Evolutionary conservation across 768 basidiomycete genomes (phyloP), one percentile per base, ranked within the genome.

Genomic region (Boletellus ananas): DNA sequence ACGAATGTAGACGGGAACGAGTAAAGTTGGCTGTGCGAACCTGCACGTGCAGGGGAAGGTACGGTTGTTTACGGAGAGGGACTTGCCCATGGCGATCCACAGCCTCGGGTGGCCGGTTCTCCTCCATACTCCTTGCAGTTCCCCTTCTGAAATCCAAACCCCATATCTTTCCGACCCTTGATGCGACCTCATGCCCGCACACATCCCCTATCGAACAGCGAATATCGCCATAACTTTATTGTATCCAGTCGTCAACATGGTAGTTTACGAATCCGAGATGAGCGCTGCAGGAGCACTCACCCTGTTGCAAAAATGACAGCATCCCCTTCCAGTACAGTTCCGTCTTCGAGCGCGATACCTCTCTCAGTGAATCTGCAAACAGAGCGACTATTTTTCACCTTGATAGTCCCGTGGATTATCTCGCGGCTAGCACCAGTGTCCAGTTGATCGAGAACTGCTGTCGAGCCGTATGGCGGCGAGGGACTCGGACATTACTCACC

Each of bases 61-160:
- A 1, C n/a, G 8, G 36, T 27, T 10, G 11, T 6, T 33, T 20
- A 20, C 12, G 11, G 47, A 36, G 47, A 36, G 49, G 38, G 17
- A 47, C 61, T 43, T 41, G 55, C 66, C 54, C 57, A 60, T 50
- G 36, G 56, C 61, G 29, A 66, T 47, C 61, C 67, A 69, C 29
- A 69, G 45, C 41, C 76, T 75, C 18, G 75, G 59, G 50, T 70
- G 58, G 7, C 62, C 65, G 1, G 59, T 68, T 38, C 59, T 59
- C 50, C 62, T 68, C 65, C 63, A 69, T 13, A 59, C 60, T 0
- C 78, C 78, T 17, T 74, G 69, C 21, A 82, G 57, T 60, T 87
- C 84, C 2, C 84, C 83, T 66, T 90, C 83, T 34, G 70, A 66
- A n/a, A 61, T 85, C 75, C 49, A 88, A 57, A 34, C 85, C 80